Conservation (phyloP, 2,329 filamentous ascomycete genomes). For the Pseudocercospora cruenta region DNA sequence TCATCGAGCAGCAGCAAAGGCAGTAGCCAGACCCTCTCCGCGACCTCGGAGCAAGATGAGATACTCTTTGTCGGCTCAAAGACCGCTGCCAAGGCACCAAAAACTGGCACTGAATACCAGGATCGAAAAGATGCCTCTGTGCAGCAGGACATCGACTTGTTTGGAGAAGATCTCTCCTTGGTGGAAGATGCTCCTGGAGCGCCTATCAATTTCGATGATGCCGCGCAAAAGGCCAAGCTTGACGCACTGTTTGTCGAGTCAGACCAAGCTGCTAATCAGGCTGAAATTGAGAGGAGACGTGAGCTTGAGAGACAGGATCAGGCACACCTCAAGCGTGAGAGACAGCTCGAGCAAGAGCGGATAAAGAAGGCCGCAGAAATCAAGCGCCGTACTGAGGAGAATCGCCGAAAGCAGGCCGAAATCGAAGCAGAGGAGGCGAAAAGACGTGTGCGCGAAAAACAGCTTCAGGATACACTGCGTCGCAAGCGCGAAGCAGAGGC, state of each 20-base stretch:
- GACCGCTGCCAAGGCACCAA: background rate
- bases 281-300: background rate
- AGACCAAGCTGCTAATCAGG: background rate
- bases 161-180: too few relatives aligned
- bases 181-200: background rate
- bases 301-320: background rate
- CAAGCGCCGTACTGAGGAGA: background rate
- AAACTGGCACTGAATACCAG: background rate
- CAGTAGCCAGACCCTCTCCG: background rate
- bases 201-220: background rate
- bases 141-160: too few relatives aligned
- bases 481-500: background rate
- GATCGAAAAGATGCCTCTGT: too few relatives aligned
- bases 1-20: background rate
- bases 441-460: background rate
- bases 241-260: background rate
- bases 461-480: background rate
- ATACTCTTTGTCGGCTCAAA: background rate
- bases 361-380: background rate
- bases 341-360: background rate
- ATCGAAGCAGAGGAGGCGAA: background rate
- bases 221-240: slow-evolving; percentile 1
- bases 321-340: background rate
- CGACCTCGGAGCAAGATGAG: background rate
- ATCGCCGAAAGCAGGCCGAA: background rate